These are phyloP conservation scores for Flammula alnicola DNA, from an alignment of 1,284 basidiomycete genomes.

Conservation along the genomic window DNA sequence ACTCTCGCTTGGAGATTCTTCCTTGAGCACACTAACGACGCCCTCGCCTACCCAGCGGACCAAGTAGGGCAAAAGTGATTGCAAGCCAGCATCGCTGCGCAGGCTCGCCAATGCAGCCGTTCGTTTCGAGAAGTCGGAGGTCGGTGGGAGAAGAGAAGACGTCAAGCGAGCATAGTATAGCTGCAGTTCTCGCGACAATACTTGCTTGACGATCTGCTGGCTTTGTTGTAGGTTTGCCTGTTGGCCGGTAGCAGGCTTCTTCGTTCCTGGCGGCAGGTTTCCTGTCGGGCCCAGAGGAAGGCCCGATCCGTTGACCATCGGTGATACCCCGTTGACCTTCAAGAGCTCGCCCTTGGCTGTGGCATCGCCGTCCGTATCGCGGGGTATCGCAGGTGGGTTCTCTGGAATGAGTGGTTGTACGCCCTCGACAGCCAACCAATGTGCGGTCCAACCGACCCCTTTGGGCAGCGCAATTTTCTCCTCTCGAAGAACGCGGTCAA, in stretches of 20 bases:
- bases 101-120: slow-evolving; percentile 91
- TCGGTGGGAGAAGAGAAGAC: slow-evolving; percentile 76
- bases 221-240: slow-evolving; percentile 47
- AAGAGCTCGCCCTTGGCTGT: slow-evolving; percentile 32
- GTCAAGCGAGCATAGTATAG: slow-evolving; percentile 95
- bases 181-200: slow-evolving; percentile 93
- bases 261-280: slow-evolving; percentile 21
- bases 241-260: slow-evolving; percentile 26
- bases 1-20: slow-evolving; percentile 60
- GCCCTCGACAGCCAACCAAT: slow-evolving; percentile 98
- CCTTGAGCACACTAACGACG: slow-evolving; percentile 70
- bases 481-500: slow-evolving; percentile 86
- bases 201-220: slow-evolving; percentile 85
- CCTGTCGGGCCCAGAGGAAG: slow-evolving; percentile 20
- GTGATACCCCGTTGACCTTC: slow-evolving; percentile 42
- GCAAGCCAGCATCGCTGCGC: slow-evolving; percentile 88
- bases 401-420: slow-evolving; percentile 97
- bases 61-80: slow-evolving; percentile 93
- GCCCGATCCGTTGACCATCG: slow-evolving; percentile 28
- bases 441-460: slow-evolving; percentile 84
- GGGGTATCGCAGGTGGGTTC: slow-evolving; percentile 85
- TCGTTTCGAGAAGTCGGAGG: slow-evolving; percentile 65
- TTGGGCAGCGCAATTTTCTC: slow-evolving; percentile 81
- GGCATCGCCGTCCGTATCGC: slow-evolving; percentile 45
- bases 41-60: slow-evolving; percentile 95